Conservation (phyloP, 2,329 filamentous ascomycete genomes). For the Hypoxylon sp. region DNA sequence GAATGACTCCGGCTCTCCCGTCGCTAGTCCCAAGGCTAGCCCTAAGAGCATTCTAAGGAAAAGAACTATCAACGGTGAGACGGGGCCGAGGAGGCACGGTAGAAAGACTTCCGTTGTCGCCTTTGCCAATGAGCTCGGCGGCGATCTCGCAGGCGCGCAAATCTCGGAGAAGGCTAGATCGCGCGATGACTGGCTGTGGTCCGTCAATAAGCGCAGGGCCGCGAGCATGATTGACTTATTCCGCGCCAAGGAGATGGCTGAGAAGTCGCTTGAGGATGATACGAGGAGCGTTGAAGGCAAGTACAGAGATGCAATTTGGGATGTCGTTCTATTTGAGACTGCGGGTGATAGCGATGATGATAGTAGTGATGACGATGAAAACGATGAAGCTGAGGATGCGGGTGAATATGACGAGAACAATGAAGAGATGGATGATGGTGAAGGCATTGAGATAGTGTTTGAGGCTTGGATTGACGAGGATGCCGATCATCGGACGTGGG, state of each 20-base stretch:
- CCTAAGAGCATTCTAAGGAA: conserved; percentile 23
- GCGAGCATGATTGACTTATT: conserved; percentile 13
- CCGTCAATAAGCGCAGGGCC: neutral
- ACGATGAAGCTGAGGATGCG: neutral
- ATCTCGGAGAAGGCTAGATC: conserved; percentile 5
- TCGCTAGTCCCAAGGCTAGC: neutral
- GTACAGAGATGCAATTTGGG: neutral
- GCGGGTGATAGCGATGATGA: neutral
- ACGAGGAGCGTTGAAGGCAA: neutral
- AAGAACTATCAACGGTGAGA: neutral
- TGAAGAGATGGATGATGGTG: neutral
- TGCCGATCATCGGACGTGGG: neutral
- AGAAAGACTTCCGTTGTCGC: neutral
- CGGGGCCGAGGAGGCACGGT: too few relatives aligned
- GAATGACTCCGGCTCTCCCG: neutral
- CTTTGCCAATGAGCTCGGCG: conserved; percentile 21
- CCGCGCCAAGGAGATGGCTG: neutral
- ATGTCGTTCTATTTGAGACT: neutral
- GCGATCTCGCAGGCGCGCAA: conserved; percentile 21
- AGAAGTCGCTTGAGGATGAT: neutral
- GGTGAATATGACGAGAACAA: neutral
- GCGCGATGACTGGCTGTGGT: conserved; percentile 16
- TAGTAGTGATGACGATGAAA: conserved; percentile 1
- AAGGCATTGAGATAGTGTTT: neutral
- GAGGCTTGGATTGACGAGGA: conserved; percentile 2